A percentile compares a stretch with the other conserved stretches of the same genome.
Conservation (phyloP, 306 rosid species). For the Cicer arietinum region DNA sequence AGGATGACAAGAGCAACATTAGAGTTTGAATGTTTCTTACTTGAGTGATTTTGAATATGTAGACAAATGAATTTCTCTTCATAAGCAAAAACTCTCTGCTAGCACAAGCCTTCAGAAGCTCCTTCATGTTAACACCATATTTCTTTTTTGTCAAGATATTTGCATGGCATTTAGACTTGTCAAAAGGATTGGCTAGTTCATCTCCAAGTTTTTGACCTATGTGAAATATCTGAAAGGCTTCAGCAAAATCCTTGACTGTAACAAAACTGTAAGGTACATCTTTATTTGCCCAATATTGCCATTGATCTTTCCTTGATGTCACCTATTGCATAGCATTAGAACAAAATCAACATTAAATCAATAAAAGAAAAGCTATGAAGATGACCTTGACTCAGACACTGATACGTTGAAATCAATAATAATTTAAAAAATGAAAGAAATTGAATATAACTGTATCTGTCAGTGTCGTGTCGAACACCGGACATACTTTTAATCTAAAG, state of each 20-base stretch:
- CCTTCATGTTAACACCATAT: slow-evolving; percentile 73
- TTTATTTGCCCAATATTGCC: slow-evolving; percentile 77
- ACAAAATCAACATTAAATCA: slow-evolving; percentile 15
- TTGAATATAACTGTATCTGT: too few relatives aligned
- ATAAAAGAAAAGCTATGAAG: neutral
- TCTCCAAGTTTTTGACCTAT: slow-evolving; percentile 79
- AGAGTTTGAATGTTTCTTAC: slow-evolving; percentile 56
- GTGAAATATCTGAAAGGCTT: slow-evolving; percentile 75
- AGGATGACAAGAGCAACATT: neutral
- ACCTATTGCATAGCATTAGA: slow-evolving; percentile 46
- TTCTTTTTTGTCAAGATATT: slow-evolving; percentile 67
- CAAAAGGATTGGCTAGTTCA: slow-evolving; percentile 73
- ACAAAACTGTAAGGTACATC: slow-evolving; percentile 77
- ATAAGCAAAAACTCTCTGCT: slow-evolving; percentile 83
- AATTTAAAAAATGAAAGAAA: too few relatives aligned
- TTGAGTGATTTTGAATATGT: slow-evolving; percentile 69
- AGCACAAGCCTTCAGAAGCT: slow-evolving; percentile 71
- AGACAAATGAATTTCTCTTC: slow-evolving; percentile 85
- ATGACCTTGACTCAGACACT: too few relatives aligned
- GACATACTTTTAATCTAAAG: too few relatives aligned
- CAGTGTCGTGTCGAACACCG: too few relatives aligned
- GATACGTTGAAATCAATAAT: too few relatives aligned
- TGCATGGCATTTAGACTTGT: slow-evolving; percentile 67
- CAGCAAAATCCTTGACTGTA: slow-evolving; percentile 65
- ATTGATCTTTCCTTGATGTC: slow-evolving; percentile 73